Base-by-base conservation (phyloP, 306 rosid species). In the Prunus mira region DNA sequence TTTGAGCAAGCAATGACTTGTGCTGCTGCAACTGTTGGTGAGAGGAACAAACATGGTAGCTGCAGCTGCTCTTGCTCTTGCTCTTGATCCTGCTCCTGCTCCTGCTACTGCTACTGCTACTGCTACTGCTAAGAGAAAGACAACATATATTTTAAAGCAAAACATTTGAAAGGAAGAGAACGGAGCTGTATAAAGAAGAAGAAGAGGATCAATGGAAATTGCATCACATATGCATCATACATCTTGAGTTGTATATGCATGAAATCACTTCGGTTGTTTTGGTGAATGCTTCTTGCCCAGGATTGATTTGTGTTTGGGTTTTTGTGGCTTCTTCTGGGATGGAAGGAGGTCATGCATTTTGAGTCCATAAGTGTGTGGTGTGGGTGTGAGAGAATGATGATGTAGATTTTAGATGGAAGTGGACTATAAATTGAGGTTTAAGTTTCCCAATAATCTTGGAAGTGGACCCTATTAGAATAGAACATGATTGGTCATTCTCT, bases 361-460 rank as follows among this genome's bases (percentile, higher is more conserved):
- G 90, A 80, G 30, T 82, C 82, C 91, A 88, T 88, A 6, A 15
- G 57, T 6, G 10, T 51, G 57, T 18, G 41, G 57, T 5, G 52
- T 10, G 52, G 4, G 13, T 51, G 10, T 6, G 2, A 11, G 73
- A 38, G 58, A 72, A 56, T 50, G 71, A 79, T 71, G 65, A 72
- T 77, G n/a, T 55, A 64, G 27, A 49, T 32, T 38, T 24, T 18
- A 17, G 57, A 32, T 32, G 70, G 19, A n/a, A 54, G 22, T 64
- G 61, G 17, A 24, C 25, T 41, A 3, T 13, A 50, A 55, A 32
- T 28, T 71, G 3, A 63, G 51, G 56, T 55, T 52, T 9, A 15
- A 71, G 47, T 75, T 41, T 65, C 81, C 82, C 89, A 79, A 73
- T 50, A 72, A 69, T 81, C 81, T 82, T 86, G 95, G 85, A 79